phyloP scores from a whole-genome alignment of 345 rosid genomes.

The Eucalyptus marginata region DNA sequence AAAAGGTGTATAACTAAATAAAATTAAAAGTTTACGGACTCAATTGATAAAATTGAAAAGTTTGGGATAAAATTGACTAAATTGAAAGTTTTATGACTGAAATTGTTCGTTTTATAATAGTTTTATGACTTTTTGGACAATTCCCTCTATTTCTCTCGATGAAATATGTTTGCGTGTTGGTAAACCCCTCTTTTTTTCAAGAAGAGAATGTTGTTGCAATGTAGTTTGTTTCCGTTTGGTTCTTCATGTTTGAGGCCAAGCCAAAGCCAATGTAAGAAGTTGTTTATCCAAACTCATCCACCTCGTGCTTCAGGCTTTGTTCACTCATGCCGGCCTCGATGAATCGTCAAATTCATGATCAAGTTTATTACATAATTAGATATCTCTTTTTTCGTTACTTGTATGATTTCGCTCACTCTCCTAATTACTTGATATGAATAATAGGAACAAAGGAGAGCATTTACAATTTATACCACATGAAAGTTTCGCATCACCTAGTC shows the following conservation, averaged over 20 bases:
- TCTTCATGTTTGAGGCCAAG: neutral
- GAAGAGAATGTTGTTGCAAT: neutral
- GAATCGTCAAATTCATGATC: neutral
- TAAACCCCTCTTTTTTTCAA: neutral
- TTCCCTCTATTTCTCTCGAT: neutral
- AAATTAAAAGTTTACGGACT: too few species aligned
- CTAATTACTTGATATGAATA: neutral
- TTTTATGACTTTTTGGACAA: too few species aligned
- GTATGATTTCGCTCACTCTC: neutral
- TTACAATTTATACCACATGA: neutral
- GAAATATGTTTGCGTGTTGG: neutral
- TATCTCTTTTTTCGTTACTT: neutral
- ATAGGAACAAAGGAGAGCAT: neutral
- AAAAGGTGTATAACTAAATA: neutral
- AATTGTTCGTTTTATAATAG: too few species aligned
- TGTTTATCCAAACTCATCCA: neutral
- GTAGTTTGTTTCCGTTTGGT: neutral
- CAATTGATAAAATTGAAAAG: too few species aligned
- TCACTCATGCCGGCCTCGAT: neutral
- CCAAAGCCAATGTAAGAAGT: neutral
- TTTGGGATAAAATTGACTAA: too few species aligned
- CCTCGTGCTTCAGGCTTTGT: neutral
- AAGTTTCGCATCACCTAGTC: neutral
- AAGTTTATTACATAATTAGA: neutral
- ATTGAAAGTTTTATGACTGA: accelerated